Evolutionary conservation across 192 early-diverging fungal species (phyloP).

Genomic region (Spizellomyces sp.): DNA sequence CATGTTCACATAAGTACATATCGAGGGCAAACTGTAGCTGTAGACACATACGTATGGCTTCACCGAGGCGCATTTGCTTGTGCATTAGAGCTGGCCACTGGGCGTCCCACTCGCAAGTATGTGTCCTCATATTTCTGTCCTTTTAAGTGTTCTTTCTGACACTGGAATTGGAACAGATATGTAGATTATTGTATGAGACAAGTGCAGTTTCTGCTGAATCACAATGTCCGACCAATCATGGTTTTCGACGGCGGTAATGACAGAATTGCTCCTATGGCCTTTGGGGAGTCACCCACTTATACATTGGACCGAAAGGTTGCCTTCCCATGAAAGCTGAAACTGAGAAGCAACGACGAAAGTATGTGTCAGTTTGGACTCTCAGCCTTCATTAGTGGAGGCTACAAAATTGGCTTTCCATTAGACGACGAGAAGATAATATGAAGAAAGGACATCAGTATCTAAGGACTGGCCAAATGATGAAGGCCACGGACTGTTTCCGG

Average conservation of each 20-base stretch:
- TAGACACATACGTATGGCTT: constrained; percentile 97
- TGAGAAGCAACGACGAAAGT: constrained; percentile 65
- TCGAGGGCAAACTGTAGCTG: constrained; percentile 67
- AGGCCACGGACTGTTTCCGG: constrained; percentile 76
- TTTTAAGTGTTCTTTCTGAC: not conserved
- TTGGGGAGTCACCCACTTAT: not conserved
- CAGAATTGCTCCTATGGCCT: not conserved
- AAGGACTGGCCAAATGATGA: constrained; percentile 53
- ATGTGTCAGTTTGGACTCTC: constrained; percentile 24
- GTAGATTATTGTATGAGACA: constrained; percentile 78
- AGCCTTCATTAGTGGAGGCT: constrained; percentile 1
- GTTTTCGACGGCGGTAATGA: constrained; percentile 91
- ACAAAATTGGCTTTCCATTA: constrained; percentile 17
- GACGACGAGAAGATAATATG: constrained; percentile 60
- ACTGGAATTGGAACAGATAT: constrained; percentile 59
- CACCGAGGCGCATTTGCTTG: constrained; percentile 87
- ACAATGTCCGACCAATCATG: constrained; percentile 75
- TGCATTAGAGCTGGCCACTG: constrained; percentile 74
- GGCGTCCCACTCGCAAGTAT: constrained; percentile 70
- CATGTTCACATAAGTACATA: constrained; percentile 72
- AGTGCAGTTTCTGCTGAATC: constrained; percentile 71
- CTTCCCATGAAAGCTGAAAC: constrained; percentile 84
- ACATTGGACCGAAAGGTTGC: constrained; percentile 20
- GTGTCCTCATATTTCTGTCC: not conserved
- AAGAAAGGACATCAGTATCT: constrained; percentile 59